These are phyloP conservation scores for Xerocomellus chrysenteron DNA, from an alignment of 768 basidiomycete species.

Conservation along the genomic window DNA sequence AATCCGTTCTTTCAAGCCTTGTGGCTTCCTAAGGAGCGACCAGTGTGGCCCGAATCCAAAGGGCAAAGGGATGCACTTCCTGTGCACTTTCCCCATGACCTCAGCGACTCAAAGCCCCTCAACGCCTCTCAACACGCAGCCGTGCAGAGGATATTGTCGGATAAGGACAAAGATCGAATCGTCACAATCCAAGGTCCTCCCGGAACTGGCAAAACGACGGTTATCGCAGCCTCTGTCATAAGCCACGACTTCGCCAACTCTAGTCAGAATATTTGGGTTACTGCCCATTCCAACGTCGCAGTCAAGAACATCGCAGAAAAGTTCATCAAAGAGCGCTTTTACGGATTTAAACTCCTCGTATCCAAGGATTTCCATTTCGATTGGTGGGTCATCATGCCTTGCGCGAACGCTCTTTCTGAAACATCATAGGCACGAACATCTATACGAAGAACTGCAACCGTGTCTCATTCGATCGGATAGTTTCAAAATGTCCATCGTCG, in stretches of 20 bases:
- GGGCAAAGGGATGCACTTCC: neutral
- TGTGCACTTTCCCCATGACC: neutral
- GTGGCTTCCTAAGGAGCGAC: conserved; percentile 24
- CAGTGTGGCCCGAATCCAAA: conserved; percentile 14
- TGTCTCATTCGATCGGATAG: conserved; percentile 40
- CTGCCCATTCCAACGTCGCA: conserved; percentile 51
- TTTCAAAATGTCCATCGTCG: conserved; percentile 20
- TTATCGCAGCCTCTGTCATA: conserved; percentile 38
- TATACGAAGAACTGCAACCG: conserved; percentile 37
- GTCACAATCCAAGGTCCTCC: conserved; percentile 38
- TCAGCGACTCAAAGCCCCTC: no score
- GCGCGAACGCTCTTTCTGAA: neutral
- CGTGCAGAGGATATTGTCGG: conserved; percentile 9
- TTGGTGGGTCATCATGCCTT: conserved; percentile 33
- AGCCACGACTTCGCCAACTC: conserved; percentile 19
- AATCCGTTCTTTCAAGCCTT: conserved; percentile 29
- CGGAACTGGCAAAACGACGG: conserved; percentile 45
- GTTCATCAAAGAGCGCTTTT: conserved; percentile 32
- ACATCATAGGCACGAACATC: conserved; percentile 47
- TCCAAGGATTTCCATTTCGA: conserved; percentile 47
- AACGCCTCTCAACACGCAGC: conserved; percentile 31
- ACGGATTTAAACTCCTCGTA: conserved; percentile 41
- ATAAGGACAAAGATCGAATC: conserved; percentile 15
- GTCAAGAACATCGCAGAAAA: conserved; percentile 56
- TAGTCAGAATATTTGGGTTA: conserved; percentile 36